Conservation (phyloP, 441 rosid species). For the Syzygium malaccense region DNA sequence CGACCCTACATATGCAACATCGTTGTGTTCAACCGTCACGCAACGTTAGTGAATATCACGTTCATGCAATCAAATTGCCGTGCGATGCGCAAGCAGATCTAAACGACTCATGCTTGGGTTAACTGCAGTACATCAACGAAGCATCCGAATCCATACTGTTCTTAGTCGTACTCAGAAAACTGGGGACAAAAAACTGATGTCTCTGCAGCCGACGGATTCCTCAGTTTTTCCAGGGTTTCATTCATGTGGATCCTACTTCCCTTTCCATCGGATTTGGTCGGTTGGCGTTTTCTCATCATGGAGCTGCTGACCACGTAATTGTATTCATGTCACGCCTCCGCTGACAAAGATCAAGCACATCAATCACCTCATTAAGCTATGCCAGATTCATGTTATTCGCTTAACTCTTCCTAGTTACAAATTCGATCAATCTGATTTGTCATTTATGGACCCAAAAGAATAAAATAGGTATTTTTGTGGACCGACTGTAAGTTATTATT, state of each 20-base stretch:
- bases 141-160: not conserved
- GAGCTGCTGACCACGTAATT: not conserved
- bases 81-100: not conserved
- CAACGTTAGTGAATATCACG: not conserved
- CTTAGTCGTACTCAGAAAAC: not conserved
- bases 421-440: not conserved
- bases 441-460: not conserved
- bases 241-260: not conserved
- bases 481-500: not conserved
- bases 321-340: not conserved
- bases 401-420: not conserved
- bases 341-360: not conserved
- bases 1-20: not conserved
- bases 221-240: not conserved
- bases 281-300: slow-evolving; percentile 4
- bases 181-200: not conserved
- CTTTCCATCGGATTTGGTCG: not conserved
- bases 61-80: not conserved
- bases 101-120: not conserved
- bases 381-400: not conserved
- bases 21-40: not conserved
- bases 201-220: not conserved
- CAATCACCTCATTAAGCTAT: not conserved
- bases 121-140: not conserved
- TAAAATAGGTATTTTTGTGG: not conserved